Base-by-base conservation (phyloP, 1,284 basidiomycete genomes). In the Microbotryum scabiosae region DNA sequence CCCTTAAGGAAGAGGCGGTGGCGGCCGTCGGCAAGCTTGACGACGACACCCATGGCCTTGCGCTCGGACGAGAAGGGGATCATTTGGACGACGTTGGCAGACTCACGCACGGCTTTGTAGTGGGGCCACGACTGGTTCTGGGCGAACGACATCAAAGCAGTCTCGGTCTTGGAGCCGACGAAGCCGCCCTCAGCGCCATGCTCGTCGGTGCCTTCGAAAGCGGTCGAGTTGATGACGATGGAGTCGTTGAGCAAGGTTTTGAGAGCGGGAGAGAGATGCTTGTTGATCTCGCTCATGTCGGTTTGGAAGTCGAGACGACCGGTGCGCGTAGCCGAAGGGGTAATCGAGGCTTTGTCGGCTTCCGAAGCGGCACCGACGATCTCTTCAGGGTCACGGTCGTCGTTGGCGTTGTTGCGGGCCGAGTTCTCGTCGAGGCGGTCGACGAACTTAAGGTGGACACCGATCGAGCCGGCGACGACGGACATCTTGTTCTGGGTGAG, bases 161-260 rank as follows among this genome's bases (percentile, higher is more conserved):
- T 91, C 79, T 98, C 94, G 8, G 94, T 97, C 82, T 98, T 97
- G 79, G 84, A 90, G 7, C 96, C 94, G 55, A 97, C 82, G 72
- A 97, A 96, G 25, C 82, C 78, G 44, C 76, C 69, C 66, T 84
- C 78, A n/a, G 82, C 83, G 8, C 81, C 82, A 50, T 84, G 83
- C 26, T 82, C 77, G 73, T 90, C 83, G 47, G 73, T 77, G 69
- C 92, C 90, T 76, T 94, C 87, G 75, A 97, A 98, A 16, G 93
- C 94, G 9, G 94, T 97, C 12, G 91, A 93, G 78, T 97, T 97
- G 77, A 96, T 79, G 44, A 88, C 84, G 70, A 97, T 89, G 20
- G 88, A 83, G 63, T 86, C 84, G 75, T 94, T 96, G 75, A 97
- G 82, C 2, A 94, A 78, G 7, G 78, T 78, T 60, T 79, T 80